phyloP scores from a whole-genome alignment of 202 grass and related monocot species.

The Cymbopogon flexuosus region DNA sequence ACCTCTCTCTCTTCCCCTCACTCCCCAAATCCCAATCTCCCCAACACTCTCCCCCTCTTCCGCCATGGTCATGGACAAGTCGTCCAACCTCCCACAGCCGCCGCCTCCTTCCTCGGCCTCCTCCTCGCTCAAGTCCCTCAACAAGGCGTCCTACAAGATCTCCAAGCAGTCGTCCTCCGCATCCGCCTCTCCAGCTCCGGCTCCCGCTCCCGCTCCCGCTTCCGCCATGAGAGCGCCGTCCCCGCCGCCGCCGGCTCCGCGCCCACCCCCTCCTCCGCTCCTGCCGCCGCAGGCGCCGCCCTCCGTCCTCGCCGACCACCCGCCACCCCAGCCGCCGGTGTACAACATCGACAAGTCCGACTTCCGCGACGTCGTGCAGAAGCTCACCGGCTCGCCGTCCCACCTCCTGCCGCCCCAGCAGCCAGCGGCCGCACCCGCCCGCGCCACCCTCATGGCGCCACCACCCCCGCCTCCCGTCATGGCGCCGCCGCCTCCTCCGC shows the following conservation, averaged over 20 bases:
- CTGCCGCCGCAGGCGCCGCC: slow-evolving; percentile 8
- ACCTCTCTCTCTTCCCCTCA: background rate
- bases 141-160: slow-evolving; percentile 96
- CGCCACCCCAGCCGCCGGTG: slow-evolving; percentile 81
- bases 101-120: background rate
- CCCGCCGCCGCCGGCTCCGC: slow-evolving; percentile 1
- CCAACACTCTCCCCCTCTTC: background rate
- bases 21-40: slow-evolving; percentile 41
- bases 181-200: background rate
- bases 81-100: slow-evolving; percentile 33
- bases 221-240: slow-evolving; percentile 32
- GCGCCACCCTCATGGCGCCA: background rate
- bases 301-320: slow-evolving; percentile 30
- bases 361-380: slow-evolving; percentile 98
- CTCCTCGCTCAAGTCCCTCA: slow-evolving; percentile 68
- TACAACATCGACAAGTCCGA: slow-evolving; percentile 99
- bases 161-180: slow-evolving; percentile 53
- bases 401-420: slow-evolving; percentile 45
- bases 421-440: background rate
- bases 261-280: slow-evolving; percentile 35
- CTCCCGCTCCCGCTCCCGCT: background rate
- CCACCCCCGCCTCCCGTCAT: slow-evolving; percentile 11
- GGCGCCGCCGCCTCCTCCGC: background rate
- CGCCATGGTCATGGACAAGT: slow-evolving; percentile 38
- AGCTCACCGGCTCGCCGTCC: slow-evolving; percentile 88